phyloP scores from a whole-genome alignment of 2,329 filamentous ascomycete genomes.

The Fusarium newnesense region DNA sequence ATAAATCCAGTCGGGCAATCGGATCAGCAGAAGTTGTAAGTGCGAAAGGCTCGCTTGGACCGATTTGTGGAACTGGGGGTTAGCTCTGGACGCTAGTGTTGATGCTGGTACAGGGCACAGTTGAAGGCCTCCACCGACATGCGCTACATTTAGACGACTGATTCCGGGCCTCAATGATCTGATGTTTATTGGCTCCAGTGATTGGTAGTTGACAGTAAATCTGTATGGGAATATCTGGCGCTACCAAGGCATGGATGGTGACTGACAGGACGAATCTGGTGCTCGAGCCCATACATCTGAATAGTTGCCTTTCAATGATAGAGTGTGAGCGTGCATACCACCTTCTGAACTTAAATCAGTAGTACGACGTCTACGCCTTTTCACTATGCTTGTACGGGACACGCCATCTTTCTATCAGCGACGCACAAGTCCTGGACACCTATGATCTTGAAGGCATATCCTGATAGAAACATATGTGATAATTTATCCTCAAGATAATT shows the following conservation, averaged over 20 bases:
- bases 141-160: too few species aligned
- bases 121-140: too few species aligned
- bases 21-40: neutral
- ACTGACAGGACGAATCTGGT: neutral
- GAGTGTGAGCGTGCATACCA: neutral
- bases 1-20: neutral
- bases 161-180: too few species aligned
- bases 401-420: accelerated
- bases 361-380: too few species aligned
- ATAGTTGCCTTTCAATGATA: too few species aligned
- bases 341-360: too few species aligned
- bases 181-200: too few species aligned
- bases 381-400: neutral
- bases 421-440: neutral
- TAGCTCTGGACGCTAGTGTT: too few species aligned
- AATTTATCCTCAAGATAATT: neutral
- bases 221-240: too few species aligned
- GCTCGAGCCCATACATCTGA: neutral
- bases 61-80: neutral
- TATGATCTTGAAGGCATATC: neutral
- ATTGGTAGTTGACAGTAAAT: too few species aligned
- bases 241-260: too few species aligned
- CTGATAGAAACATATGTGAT: neutral
- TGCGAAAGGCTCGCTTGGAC: neutral
- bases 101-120: too few species aligned